Percentiles rank a stretch among this genome's conserved stretches.
phyloP scores from a whole-genome alignment of 1,139 yeast species.

The Sugiyamaella paludigena region DNA sequence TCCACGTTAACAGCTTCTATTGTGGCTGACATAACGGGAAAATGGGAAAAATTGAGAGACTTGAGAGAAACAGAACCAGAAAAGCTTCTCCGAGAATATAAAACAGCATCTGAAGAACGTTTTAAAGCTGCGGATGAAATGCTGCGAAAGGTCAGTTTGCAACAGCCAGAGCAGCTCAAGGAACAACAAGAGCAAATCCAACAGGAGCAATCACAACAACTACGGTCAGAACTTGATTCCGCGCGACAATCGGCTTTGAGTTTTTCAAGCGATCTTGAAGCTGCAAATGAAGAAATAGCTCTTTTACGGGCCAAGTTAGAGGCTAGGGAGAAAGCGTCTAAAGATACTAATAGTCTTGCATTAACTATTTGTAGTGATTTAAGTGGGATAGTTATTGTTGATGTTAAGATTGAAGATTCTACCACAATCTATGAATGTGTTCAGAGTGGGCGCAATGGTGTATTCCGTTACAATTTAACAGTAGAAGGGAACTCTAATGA shows the following conservation, averaged over 20 bases:
- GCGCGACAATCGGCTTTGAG: neutral
- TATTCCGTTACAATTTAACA: slow-evolving; percentile 43
- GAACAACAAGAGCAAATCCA: slow-evolving; percentile 1
- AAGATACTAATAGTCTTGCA: slow-evolving; percentile 38
- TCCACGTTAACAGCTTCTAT: neutral
- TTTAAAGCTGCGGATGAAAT: slow-evolving; percentile 35
- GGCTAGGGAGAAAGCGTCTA: slow-evolving; percentile 14
- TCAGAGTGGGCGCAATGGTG: slow-evolving; percentile 48
- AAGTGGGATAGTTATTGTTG: slow-evolving; percentile 54
- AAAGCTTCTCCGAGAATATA: slow-evolving; percentile 32
- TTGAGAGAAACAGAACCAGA: slow-evolving; percentile 35
- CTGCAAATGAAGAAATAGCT: slow-evolving; percentile 25
- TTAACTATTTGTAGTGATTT: slow-evolving; percentile 56
- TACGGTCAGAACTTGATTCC: too few species aligned
- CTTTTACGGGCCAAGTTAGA: slow-evolving; percentile 22
- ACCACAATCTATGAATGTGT: slow-evolving; percentile 51
- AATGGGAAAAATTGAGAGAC: slow-evolving; percentile 10
- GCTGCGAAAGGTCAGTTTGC: slow-evolving; percentile 25
- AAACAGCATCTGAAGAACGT: slow-evolving; percentile 32
- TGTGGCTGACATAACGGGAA: neutral
- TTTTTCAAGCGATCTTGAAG: slow-evolving; percentile 12
- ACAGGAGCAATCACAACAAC: neutral
- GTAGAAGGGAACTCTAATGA: slow-evolving; percentile 23
- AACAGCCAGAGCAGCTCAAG: slow-evolving; percentile 11
- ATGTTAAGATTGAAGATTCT: slow-evolving; percentile 46